Conservation (phyloP, 257 asterid genomes). For the Ilex asprella region DNA sequence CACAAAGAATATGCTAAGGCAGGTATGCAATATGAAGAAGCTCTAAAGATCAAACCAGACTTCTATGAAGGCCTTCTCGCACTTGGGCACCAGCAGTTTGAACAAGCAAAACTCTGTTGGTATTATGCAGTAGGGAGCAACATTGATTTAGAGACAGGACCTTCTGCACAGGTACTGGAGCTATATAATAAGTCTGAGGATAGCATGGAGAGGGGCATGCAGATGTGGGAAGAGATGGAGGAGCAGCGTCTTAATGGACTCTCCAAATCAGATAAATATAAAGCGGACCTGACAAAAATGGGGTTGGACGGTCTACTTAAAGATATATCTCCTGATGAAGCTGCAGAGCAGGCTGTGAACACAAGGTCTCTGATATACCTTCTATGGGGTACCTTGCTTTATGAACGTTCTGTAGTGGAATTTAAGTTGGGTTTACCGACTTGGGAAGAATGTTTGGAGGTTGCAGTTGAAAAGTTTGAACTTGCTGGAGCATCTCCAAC, state of each 20-base stretch:
- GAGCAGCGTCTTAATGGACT: slow-evolving; percentile 88
- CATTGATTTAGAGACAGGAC: slow-evolving; percentile 40
- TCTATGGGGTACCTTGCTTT: slow-evolving; percentile 87
- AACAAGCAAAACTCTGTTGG: slow-evolving; percentile 89
- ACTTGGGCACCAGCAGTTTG: slow-evolving; percentile 84
- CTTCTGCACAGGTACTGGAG: slow-evolving; percentile 60
- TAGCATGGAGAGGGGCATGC: slow-evolving; percentile 86
- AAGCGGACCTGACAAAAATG: slow-evolving; percentile 43
- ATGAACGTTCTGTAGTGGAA: slow-evolving; percentile 88
- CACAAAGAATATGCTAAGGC: slow-evolving; percentile 63
- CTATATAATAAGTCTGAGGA: slow-evolving; percentile 92
- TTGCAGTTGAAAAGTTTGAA: slow-evolving; percentile 84
- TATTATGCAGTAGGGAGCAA: slow-evolving; percentile 48
- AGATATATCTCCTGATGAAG: slow-evolving; percentile 54
- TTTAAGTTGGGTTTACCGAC: slow-evolving; percentile 73
- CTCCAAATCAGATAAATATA: slow-evolving; percentile 57
- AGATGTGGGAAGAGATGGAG: slow-evolving; percentile 93
- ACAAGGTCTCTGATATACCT: slow-evolving; percentile 80
- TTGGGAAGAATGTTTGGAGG: slow-evolving; percentile 97
- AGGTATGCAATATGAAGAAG: slow-evolving; percentile 63
- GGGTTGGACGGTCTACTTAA: slow-evolving; percentile 58
- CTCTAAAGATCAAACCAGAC: slow-evolving; percentile 75
- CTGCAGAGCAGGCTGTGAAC: slow-evolving; percentile 54
- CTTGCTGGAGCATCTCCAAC: slow-evolving; percentile 81
- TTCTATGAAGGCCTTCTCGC: slow-evolving; percentile 93